Evolutionary conservation across 2,329 filamentous ascomycete species (phyloP).

Genomic region (Botrytis sinoallii): DNA sequence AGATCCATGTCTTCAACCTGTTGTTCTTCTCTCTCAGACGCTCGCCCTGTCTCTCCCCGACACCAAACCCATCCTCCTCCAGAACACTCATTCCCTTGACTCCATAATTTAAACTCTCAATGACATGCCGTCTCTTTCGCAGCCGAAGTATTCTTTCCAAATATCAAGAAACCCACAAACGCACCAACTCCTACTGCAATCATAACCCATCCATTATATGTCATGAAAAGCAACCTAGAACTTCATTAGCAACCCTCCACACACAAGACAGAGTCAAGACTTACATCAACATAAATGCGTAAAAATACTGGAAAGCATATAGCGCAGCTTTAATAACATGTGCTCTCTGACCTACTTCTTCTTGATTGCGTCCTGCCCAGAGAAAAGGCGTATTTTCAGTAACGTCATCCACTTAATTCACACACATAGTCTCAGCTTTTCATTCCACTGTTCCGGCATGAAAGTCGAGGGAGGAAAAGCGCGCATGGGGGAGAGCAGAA

Average conservation of each 20-base stretch:
- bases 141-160: conserved; percentile 66
- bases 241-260: conserved; percentile 1
- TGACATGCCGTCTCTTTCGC: conserved; percentile 92
- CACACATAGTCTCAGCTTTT: conserved; percentile 32
- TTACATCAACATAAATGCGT: conserved; percentile 99
- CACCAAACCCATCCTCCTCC: conserved; percentile 61
- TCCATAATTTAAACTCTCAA: conserved; percentile 42
- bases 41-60: conserved; percentile 56
- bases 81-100: conserved; percentile 35
- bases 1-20: conserved; percentile 52
- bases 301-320: conserved; percentile 94
- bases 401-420: conserved; percentile 37
- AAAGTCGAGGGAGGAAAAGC: conserved; percentile 19
- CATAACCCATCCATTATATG: conserved; percentile 99
- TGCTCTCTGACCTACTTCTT: conserved; percentile 60
- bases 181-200: conserved; percentile 83
- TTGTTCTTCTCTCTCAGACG: conserved; percentile 53
- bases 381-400: conserved; percentile 63
- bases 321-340: conserved; percentile 77
- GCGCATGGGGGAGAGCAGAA: conserved; percentile 8
- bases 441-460: conserved; percentile 17
- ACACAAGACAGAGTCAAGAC: conserved; percentile 41
- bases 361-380: conserved; percentile 70
- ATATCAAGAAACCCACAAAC: conserved; percentile 81
- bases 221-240: conserved; percentile 94